phyloP scores from a whole-genome alignment of 2,329 filamentous ascomycete species.

The Cercospora sp. region DNA sequence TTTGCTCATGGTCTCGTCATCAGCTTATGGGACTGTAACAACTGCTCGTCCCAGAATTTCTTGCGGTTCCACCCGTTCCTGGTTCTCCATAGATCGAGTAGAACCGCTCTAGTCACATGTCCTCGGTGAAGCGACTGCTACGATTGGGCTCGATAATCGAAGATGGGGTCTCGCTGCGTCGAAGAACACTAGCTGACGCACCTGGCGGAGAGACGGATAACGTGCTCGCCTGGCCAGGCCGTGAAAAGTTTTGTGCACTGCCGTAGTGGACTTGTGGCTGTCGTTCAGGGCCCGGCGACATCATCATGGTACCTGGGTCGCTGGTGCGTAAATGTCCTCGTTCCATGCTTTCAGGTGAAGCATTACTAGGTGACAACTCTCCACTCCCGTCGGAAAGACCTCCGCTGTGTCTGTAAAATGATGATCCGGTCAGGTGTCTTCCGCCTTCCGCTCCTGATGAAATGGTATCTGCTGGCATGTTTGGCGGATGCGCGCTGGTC shows the following conservation, averaged over 20 bases:
- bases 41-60: conserved; percentile 7
- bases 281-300: conserved; percentile 39
- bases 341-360: conserved; percentile 18
- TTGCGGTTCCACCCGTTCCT: conserved; percentile 10
- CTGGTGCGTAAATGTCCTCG: conserved; percentile 15
- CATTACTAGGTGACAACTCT: conserved; percentile 16
- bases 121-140: conserved; percentile 32
- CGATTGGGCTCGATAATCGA: conserved; percentile 22
- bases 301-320: conserved; percentile 28
- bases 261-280: conserved; percentile 36
- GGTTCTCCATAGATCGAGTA: conserved; percentile 9
- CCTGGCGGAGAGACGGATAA: conserved; percentile 22
- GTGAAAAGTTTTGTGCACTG: conserved; percentile 34
- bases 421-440: conserved; percentile 37
- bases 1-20: not conserved
- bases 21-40: conserved; percentile 7
- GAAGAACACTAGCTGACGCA: conserved; percentile 9
- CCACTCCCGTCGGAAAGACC: conserved; percentile 44
- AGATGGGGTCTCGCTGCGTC: conserved; percentile 25
- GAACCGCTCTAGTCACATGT: conserved; percentile 27
- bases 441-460: not conserved
- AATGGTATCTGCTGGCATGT: conserved; percentile 23
- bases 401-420: conserved; percentile 49
- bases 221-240: conserved; percentile 17
- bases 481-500: conserved; percentile 37